These are phyloP conservation scores for Fimicolochytrium jonesii DNA, from an alignment of 192 early-diverging fungal genomes.

Conservation along the genomic window DNA sequence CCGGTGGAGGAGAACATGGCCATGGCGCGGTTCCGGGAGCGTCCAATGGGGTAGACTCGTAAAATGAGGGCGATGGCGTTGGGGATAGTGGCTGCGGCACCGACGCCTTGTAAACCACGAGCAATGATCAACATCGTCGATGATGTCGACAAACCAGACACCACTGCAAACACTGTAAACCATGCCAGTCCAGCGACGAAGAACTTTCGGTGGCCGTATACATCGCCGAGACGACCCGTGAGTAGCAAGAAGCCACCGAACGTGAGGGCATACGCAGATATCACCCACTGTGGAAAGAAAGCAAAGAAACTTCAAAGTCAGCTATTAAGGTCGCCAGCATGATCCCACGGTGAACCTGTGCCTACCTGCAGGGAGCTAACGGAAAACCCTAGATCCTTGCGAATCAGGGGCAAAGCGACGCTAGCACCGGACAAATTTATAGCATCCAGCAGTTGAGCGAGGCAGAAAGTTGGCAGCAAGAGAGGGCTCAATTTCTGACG, in stretches of 20 bases:
- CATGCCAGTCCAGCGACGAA: constrained; percentile 23
- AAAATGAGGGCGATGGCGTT: constrained; percentile 26
- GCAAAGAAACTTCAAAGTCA: no score
- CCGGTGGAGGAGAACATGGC: constrained; percentile 21
- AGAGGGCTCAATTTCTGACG: not conserved
- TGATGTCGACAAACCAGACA: constrained; percentile 24
- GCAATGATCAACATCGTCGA: constrained; percentile 33
- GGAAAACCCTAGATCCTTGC: constrained; percentile 11
- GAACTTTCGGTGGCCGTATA: constrained; percentile 26
- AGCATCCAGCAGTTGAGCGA: constrained; percentile 19
- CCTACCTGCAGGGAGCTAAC: constrained; percentile 8
- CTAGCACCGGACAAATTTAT: constrained; percentile 17
- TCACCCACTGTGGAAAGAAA: constrained; percentile 15
- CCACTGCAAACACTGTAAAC: constrained; percentile 21
- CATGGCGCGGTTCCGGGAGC: constrained; percentile 21
- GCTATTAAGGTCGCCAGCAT: no score
- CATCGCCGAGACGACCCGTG: constrained; percentile 26
- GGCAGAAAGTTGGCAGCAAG: constrained; percentile 16
- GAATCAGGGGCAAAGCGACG: constrained; percentile 14
- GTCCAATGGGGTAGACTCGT: constrained; percentile 17
- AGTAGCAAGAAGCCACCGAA: constrained; percentile 32
- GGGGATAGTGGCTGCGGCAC: constrained; percentile 27
- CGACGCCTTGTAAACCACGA: constrained; percentile 30
- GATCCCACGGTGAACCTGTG: no score
- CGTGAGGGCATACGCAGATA: constrained; percentile 25